Percentiles rank a stretch among this genome's conserved stretches.
Conservation (phyloP, 2,329 filamentous ascomycete species). For the Boeremia lycopersici region DNA sequence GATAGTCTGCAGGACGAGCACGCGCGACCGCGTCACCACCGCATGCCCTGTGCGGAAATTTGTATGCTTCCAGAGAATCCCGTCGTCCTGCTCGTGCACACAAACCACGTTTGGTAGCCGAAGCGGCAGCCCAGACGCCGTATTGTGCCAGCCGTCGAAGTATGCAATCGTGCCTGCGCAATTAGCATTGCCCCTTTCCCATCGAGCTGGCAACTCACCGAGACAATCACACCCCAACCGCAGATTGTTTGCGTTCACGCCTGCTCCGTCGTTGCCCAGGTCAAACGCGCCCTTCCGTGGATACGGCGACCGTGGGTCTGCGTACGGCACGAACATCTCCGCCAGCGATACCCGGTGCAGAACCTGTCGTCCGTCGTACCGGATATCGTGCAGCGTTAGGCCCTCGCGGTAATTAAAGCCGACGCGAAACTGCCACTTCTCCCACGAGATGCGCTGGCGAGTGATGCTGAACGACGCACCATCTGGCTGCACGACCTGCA, state of each 20-base stretch:
- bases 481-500: conserved; percentile 32
- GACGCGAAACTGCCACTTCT: conserved; percentile 53
- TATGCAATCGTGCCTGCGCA: conserved; percentile 47
- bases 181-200: background rate
- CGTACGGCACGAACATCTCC: conserved; percentile 56
- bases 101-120: conserved; percentile 52
- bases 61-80: conserved; percentile 40
- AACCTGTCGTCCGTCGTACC: conserved; percentile 47
- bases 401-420: conserved; percentile 57
- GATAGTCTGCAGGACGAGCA: conserved; percentile 34
- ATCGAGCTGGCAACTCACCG: conserved; percentile 25
- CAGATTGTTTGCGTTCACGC: conserved; percentile 52
- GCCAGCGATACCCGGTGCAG: conserved; percentile 52
- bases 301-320: conserved; percentile 50
- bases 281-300: conserved; percentile 54
- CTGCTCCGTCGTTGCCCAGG: conserved; percentile 52
- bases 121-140: conserved; percentile 42
- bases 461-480: conserved; percentile 31
- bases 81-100: conserved; percentile 66
- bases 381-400: conserved; percentile 50
- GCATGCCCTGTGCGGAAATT: conserved; percentile 32
- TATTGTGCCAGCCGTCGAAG: conserved; percentile 50
- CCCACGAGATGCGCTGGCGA: conserved; percentile 42
- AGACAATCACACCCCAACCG: conserved; percentile 53
- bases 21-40: conserved; percentile 27